Evolutionary conservation across 2,329 filamentous ascomycete species (phyloP).

Genomic region (Chlorencoelia australis): DNA sequence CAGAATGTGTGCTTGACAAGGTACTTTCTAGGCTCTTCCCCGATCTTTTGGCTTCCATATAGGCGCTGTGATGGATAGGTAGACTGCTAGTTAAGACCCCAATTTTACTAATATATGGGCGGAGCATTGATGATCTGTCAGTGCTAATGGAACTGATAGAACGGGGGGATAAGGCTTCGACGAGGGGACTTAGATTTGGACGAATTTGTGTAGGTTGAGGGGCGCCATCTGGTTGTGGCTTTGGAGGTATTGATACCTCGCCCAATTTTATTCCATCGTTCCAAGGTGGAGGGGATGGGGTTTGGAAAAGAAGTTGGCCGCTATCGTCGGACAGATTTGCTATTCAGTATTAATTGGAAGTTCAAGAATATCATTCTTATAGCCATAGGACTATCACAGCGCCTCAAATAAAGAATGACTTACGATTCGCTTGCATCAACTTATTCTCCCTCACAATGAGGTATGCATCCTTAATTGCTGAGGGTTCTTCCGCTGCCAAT

Average conservation of each 20-base stretch:
- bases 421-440: conserved; percentile 89
- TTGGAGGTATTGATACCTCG: conserved; percentile 12
- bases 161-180: conserved; percentile 24
- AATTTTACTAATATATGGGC: conserved; percentile 60
- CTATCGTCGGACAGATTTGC: conserved; percentile 26
- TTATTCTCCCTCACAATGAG: conserved; percentile 97
- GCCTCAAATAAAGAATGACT: conserved; percentile 32
- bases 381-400: neutral
- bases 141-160: conserved; percentile 25
- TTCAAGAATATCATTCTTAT: neutral
- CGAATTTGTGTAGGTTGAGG: conserved; percentile 8
- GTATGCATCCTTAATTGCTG: conserved; percentile 97
- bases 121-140: conserved; percentile 18
- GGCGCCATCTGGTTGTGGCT: conserved; percentile 12
- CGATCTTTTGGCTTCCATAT: conserved; percentile 63
- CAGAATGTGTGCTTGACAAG: conserved; percentile 31
- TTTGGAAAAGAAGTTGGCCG: conserved; percentile 37
- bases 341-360: conserved; percentile 14
- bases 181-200: conserved; percentile 18
- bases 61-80: conserved; percentile 82
- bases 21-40: conserved; percentile 35
- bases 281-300: conserved; percentile 44
- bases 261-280: conserved; percentile 27
- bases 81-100: conserved; percentile 86
- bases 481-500: conserved; percentile 82